Evolutionary conservation across 129 eudicot species (phyloP).

Genomic region (Flaveria linearis): DNA sequence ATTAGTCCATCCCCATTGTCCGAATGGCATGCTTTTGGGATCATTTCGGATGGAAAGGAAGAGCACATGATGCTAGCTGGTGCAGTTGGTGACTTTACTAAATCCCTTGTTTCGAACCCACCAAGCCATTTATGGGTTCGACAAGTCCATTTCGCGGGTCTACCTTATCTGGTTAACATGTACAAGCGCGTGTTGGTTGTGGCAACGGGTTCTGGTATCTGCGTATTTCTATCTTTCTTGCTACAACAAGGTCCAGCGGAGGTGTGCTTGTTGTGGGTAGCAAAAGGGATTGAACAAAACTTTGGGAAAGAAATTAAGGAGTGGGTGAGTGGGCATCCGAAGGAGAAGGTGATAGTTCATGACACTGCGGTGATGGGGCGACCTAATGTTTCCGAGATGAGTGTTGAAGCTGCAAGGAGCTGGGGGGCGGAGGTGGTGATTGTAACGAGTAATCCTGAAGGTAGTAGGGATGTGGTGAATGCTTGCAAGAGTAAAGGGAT

Average conservation of each 20-base stretch:
- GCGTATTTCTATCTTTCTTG: conserved; percentile 67
- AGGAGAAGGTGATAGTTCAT: conserved; percentile 67
- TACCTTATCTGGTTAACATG: conserved; percentile 76
- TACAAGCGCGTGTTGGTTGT: conserved; percentile 60
- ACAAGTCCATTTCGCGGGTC: conserved; percentile 66
- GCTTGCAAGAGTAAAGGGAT: conserved; percentile 72
- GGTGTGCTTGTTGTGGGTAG: conserved; percentile 68
- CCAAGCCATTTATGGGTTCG: conserved; percentile 79
- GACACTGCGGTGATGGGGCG: conserved; percentile 70
- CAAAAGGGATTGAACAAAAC: conserved; percentile 70
- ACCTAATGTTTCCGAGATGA: conserved; percentile 69
- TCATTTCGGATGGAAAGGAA: conserved; percentile 56
- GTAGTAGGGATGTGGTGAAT: conserved; percentile 72
- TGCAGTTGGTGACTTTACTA: conserved; percentile 80
- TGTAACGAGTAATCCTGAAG: conserved; percentile 73
- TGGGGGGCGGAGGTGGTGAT: conserved; percentile 75
- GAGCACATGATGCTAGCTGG: conserved; percentile 90
- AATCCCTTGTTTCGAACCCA: conserved; percentile 57
- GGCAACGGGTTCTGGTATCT: conserved; percentile 80
- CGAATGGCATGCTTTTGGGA: conserved; percentile 86
- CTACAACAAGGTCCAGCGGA: conserved; percentile 59
- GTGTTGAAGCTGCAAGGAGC: conserved; percentile 53
- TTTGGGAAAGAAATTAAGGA: conserved; percentile 65
- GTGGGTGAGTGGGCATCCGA: conserved; percentile 56
- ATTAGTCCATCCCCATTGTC: conserved; percentile 78